A percentile compares a stretch with the other conserved stretches of the same genome.
Evolutionary conservation across 2,329 filamentous ascomycete genomes (phyloP).

Genomic region (Stylonectria norvegica): DNA sequence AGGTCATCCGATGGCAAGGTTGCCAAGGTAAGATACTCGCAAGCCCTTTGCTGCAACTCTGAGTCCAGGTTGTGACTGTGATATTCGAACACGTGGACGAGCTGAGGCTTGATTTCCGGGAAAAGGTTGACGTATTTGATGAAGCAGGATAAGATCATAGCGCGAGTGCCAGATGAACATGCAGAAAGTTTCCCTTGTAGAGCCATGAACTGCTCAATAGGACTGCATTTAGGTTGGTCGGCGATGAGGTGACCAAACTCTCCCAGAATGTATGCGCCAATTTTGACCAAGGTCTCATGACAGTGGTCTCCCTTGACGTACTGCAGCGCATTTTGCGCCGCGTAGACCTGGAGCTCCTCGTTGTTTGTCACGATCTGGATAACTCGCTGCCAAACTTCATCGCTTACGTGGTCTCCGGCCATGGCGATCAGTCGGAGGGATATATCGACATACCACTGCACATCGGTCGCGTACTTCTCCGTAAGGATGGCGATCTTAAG

Average conservation of each 20-base stretch:
- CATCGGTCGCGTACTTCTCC: constrained; percentile 96
- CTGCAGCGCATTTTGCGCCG: constrained; percentile 85
- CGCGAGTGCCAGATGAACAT: constrained; percentile 84
- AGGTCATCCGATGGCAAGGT: constrained; percentile 86
- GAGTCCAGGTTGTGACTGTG: constrained; percentile 95
- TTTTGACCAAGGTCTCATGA: constrained; percentile 96
- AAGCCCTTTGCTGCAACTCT: constrained; percentile 92
- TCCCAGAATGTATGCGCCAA: constrained; percentile 91
- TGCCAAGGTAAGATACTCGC: constrained; percentile 86
- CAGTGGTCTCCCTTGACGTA: constrained; percentile 92
- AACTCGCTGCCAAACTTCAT: constrained; percentile 98
- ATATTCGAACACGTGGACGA: constrained; percentile 82
- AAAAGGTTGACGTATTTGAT: constrained; percentile 98
- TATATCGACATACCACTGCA: constrained; percentile 99
- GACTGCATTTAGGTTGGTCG: constrained; percentile 86
- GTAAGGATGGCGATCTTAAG: constrained; percentile 97
- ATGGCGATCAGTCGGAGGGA: constrained; percentile 90
- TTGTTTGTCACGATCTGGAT: constrained; percentile 99
- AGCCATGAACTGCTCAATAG: constrained; percentile 94
- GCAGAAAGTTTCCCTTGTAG: constrained; percentile 85
- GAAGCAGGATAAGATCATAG: constrained; percentile 92
- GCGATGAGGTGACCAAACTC: constrained; percentile 97
- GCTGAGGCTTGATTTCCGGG: constrained; percentile 94
- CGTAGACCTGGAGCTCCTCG: constrained; percentile 95
- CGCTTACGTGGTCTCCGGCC: constrained; percentile 96